phyloP scores from a whole-genome alignment of 805 yeast species.

The Geotrichum ghanense region DNA sequence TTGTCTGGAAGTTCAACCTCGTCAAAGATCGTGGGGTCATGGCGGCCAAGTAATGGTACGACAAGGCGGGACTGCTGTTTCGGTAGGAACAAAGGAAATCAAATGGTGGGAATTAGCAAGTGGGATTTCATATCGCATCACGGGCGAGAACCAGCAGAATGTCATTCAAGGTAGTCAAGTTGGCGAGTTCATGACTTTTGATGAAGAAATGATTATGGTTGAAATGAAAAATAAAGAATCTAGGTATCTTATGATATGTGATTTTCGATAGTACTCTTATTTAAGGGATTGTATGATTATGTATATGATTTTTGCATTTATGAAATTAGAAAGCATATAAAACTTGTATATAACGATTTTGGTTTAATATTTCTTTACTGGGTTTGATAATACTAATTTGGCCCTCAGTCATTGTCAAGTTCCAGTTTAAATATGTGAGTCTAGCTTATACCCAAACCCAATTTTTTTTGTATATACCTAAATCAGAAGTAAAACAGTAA shows the following conservation, averaged over 20 bases:
- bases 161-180: neutral
- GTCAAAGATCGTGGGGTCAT: slow-evolving; percentile 7
- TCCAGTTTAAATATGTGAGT: too few species aligned
- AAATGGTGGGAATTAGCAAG: slow-evolving; percentile 8
- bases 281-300: neutral
- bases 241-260: neutral
- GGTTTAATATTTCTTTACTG: too few species aligned
- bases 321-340: too few species aligned
- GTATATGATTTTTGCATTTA: neutral
- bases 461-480: too few species aligned
- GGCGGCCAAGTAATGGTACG: slow-evolving; percentile 5
- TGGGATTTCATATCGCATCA: neutral
- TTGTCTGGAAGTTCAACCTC: neutral
- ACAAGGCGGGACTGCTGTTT: slow-evolving; percentile 6
- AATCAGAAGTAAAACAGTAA: too few species aligned
- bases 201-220: slow-evolving; percentile 1
- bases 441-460: too few species aligned
- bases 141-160: neutral
- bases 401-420: too few species aligned
- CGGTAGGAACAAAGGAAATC: slow-evolving; percentile 7
- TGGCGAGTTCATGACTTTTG: slow-evolving; percentile 1
- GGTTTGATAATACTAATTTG: too few species aligned
- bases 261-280: neutral
- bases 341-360: too few species aligned
- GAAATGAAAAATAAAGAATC: neutral